A percentile compares a stretch with the other conserved stretches of the same genome.
phyloP scores from a whole-genome alignment of 2,329 filamentous ascomycete species.

The Setomelanomma holmii region DNA sequence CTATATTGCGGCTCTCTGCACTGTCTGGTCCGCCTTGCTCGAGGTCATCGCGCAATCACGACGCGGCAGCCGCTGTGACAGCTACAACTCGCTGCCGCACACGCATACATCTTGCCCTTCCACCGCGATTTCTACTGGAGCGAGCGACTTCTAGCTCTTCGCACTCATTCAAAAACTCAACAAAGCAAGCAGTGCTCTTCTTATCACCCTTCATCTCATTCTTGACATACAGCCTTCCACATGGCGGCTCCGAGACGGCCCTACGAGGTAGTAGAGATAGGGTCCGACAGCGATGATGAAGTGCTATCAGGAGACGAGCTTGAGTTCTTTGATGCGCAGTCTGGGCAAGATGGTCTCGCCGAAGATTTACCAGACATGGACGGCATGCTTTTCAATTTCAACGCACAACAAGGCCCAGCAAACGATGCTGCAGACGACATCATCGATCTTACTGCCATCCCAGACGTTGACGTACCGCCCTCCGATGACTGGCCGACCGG shows the following conservation, averaged over 20 bases:
- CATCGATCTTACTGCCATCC: constrained; percentile 33
- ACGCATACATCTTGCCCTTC: background rate
- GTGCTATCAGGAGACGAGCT: constrained; percentile 3
- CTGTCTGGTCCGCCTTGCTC: background rate
- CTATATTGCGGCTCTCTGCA: background rate
- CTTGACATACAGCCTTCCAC: background rate
- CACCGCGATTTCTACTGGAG: background rate
- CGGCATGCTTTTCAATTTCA: constrained; percentile 4
- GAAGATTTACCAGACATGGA: constrained; percentile 10
- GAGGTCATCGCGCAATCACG: background rate
- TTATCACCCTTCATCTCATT: too few species aligned
- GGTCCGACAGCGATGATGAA: constrained; percentile 32
- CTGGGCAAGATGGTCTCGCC: background rate
- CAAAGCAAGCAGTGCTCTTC: background rate
- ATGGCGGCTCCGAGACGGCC: constrained; percentile 15
- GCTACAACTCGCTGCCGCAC: background rate
- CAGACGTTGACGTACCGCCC: constrained; percentile 31
- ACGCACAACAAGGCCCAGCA: background rate
- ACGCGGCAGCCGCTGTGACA: background rate
- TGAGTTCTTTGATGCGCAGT: constrained; percentile 10
- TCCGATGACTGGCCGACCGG: constrained; percentile 6
- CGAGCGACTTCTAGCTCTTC: background rate
- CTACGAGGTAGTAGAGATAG: constrained; percentile 28
- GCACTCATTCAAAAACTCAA: background rate
- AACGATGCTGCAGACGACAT: constrained; percentile 7